Base-by-base conservation (phyloP, 306 rosid species). In the Sindora glabra region DNA sequence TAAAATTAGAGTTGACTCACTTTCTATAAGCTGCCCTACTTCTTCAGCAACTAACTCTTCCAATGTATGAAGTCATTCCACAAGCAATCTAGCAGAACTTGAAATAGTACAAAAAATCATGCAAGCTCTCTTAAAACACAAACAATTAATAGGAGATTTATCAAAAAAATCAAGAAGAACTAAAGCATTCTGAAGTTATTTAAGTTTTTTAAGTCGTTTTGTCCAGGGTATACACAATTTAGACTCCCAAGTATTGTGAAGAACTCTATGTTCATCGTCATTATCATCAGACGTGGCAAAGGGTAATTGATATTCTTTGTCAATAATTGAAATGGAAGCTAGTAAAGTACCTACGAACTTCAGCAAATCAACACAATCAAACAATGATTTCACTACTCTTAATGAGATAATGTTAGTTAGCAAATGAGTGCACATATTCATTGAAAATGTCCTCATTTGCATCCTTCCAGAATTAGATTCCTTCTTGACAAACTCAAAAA, bases 11-110 rank as follows among this genome's bases (percentile, higher is more conserved):
- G 90, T 81, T 1, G 90, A 89, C 39, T 89, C 96, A 2, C 96
- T 78, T 36, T 85, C 96, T 46, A 74, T 85, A 2, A 85, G 14
- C 13, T 80, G 88, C 4, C 90, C 86, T 1, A 90, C 96, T 68
- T 89, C 96, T 19, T 88, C 96, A 22, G 85, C 80, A 25, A 85
- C 83, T 53, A 89, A 55, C 71, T 80, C 10, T 34, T 64, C 22
- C 5, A 78, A 51, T 4, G 88, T 86, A 25, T 69, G 34, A n/a
- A n/a, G n/a, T n/a, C 65, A 80, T 79, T 14, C 5, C 16, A n/a
- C 51, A 67, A 36, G 0, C 48, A 36, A 22, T 76, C 81, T 2
- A 89, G 65, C 67, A 94, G n/a, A 85, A 52, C 72, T 75, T 14
- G 90, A 85, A 5, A 79, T 67, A 5, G 96, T 85, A 76, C 59